A percentile compares a stretch with the other conserved stretches of the same genome.
Conservation (phyloP, 176 grass and related monocot genomes). For the Poa annua region DNA sequence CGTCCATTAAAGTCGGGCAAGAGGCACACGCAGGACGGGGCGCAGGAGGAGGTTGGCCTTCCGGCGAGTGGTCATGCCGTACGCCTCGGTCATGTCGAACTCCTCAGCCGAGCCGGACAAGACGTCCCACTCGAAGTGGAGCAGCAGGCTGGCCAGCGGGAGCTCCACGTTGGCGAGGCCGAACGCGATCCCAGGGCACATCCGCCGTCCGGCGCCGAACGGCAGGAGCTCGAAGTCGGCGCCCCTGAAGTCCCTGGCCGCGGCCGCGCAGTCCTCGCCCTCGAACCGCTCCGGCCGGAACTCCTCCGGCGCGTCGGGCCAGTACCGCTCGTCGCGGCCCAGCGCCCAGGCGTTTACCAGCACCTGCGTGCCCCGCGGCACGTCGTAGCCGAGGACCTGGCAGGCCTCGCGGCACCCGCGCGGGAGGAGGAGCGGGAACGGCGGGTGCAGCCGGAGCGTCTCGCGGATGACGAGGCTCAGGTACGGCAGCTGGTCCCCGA, state of each 20-base stretch:
- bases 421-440: not conserved
- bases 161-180: constrained; percentile 53
- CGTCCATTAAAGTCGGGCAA: no score
- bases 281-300: constrained; percentile 55
- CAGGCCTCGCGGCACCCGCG: not conserved
- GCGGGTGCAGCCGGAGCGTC: not conserved
- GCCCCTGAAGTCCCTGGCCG: not conserved
- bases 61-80: not conserved
- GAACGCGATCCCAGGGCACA: constrained; percentile 51
- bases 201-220: constrained; percentile 52
- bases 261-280: not conserved
- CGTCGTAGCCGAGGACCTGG: constrained; percentile 48
- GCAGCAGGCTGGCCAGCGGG: constrained; percentile 40
- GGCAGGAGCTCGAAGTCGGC: constrained; percentile 31
- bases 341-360: constrained; percentile 66
- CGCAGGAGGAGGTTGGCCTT: not conserved
- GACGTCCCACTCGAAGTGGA: constrained; percentile 57
- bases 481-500: not conserved
- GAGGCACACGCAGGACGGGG: not conserved
- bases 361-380: no score
- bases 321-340: constrained; percentile 53
- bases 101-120: not conserved
- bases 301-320: constrained; percentile 49
- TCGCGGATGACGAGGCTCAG: not conserved
- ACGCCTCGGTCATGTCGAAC: not conserved